Evolutionary conservation across 2,329 filamentous ascomycete genomes (phyloP).

Genomic region (Aurifilum marmelostoma): DNA sequence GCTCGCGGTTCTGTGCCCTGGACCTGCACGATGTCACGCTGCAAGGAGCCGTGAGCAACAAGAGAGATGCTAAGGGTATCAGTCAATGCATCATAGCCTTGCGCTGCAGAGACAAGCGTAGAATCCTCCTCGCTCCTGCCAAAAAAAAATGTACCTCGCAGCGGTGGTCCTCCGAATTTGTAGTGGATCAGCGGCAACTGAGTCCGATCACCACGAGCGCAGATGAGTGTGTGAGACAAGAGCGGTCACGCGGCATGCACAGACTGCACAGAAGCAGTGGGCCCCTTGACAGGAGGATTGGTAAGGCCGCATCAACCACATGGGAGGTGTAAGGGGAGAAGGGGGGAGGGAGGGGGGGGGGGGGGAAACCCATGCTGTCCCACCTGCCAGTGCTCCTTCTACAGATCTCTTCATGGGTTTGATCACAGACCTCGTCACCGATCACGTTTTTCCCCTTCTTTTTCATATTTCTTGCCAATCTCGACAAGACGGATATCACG

Average conservation of each 20-base stretch:
- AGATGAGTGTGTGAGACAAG: conserved; percentile 4
- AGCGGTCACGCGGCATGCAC: background rate
- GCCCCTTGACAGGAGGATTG: background rate
- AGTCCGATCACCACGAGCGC: background rate
- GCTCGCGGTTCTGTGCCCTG: background rate
- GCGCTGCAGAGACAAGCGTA: background rate
- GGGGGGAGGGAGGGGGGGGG: too few relatives aligned
- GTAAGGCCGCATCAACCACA: background rate
- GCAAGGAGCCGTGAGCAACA: background rate
- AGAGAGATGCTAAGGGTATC: conserved; percentile 3
- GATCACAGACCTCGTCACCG: background rate
- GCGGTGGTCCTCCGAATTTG: background rate
- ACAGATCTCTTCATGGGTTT: background rate
- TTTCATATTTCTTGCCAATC: background rate
- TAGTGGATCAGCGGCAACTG: background rate
- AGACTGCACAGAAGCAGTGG: background rate
- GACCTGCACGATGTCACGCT: conserved; percentile 16
- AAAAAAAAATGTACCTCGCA: background rate
- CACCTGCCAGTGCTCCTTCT: background rate
- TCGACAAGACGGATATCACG: background rate
- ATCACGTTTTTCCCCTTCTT: background rate
- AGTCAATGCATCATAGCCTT: conserved; percentile 18
- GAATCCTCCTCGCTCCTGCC: background rate
- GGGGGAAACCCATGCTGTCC: background rate
- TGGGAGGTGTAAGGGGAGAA: too few relatives aligned